Evolutionary conservation across 2,329 filamentous ascomycete genomes (phyloP).

Genomic region (Aureobasidium sp.): DNA sequence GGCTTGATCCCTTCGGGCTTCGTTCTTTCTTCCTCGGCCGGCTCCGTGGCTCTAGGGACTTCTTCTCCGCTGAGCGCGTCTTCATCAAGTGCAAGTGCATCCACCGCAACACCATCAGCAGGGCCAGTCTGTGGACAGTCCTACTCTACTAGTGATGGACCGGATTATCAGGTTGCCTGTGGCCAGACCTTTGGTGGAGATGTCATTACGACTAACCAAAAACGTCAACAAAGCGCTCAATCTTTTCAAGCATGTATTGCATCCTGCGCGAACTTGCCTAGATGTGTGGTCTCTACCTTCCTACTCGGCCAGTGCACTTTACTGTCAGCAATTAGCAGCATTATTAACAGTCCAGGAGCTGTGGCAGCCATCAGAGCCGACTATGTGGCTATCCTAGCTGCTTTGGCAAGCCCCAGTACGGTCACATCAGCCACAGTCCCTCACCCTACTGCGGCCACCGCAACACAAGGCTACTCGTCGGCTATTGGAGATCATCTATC

Average conservation of each 20-base stretch:
- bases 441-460: not conserved
- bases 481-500: conserved; percentile 2
- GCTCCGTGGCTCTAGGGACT: not conserved
- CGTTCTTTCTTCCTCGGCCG: not conserved
- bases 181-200: conserved; percentile 11
- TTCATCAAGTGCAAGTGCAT: not conserved
- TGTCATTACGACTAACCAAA: not conserved
- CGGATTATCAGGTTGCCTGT: conserved; percentile 6
- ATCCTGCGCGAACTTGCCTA: not conserved
- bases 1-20: conserved; percentile 7
- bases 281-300: conserved; percentile 8
- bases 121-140: conserved; percentile 9
- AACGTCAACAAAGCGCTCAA: not conserved
- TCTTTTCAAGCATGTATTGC: conserved; percentile 11
- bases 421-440: not conserved
- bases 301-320: conserved; percentile 3
- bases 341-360: conserved; percentile 5
- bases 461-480: not conserved
- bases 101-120: not conserved
- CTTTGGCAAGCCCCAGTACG: not conserved
- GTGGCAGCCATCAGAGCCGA: conserved; percentile 9
- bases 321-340: not conserved
- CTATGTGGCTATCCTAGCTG: not conserved
- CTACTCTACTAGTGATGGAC: not conserved
- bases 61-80: not conserved